Base-by-base conservation (phyloP, 164 flowering plant genomes). In the Houttuynia cordata region DNA sequence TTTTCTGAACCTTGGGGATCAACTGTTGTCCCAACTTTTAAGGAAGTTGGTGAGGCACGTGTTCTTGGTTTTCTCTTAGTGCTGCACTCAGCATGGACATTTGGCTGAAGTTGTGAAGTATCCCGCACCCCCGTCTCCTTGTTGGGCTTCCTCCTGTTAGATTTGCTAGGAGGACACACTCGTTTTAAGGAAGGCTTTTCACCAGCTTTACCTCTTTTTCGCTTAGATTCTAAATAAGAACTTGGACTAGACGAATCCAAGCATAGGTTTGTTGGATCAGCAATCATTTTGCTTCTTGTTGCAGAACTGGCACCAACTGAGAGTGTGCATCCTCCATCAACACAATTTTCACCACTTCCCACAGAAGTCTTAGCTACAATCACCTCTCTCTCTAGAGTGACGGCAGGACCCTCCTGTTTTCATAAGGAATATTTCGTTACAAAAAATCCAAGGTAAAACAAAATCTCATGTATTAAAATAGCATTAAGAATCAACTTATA, bases 31-130 rank as follows among this genome's bases (percentile, higher is more conserved):
- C 40, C 22, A 51, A 19, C 68, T 23, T 21, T 37, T 17, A 72
- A 53, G 64, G 66, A 57, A 4, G 71, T 59, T 69, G 66, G 68
- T 21, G 61, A 37, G 9, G 56, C 60, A 40, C 76, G 81, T 42
- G 78, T 80, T 61, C 75, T 69, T 53, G 80, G 73, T 65, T 78
- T 81, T 60, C 63, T 78, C n/a, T 19, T 15, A 52, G 62, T 53
- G 37, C 25, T 54, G 8, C 58, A 17, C 18, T 23, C 61, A 30
- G 55, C 61, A 56, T 34, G 24, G 58, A 71, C 62, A 67, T 62
- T 65, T 24, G 58, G 49, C 34, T 2, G 37, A 30, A 40, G 78
- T 21, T 54, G 65, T 14, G 67, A 61, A 39, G 60, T 41, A 19
- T 54, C 75, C 45, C 37, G 61, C 24, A 57, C 59, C 56, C 42